Evolutionary conservation across 495 filamentous ascomycete species (phyloP), one percentile per base, ranked within the genome.

Genomic region (Hyaloscypha hepaticicola): DNA sequence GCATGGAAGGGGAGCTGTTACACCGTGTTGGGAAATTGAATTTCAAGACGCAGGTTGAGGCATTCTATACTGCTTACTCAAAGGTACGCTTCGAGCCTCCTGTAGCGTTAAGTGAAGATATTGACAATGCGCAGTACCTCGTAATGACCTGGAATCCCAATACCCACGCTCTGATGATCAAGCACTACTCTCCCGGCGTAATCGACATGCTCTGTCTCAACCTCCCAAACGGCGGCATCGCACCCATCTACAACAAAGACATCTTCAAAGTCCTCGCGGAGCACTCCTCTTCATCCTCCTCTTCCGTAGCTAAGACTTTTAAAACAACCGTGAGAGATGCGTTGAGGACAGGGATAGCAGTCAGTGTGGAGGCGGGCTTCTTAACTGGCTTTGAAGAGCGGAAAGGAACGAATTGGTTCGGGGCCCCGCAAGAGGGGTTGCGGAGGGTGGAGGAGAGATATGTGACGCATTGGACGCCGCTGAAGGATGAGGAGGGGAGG

Each of bases 381-480:
- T 64, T 62, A 51, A 66, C 69, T 5, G 59, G 59, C 0, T 57
- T 67, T 41, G 59, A 60, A 69, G 34, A 62, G 68, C 61, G 55
- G 52, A 66, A 61, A 51, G 56, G 65, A 1, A 57, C 27, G 1
- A 33, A 31, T 24, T 60, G 60, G 60, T 68, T 59, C 45, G 60
- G 53, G 1, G 27, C 11, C 0, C 53, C 68, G 69, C 29, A 74
- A 69, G 38, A 72, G 73, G 58, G 59, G 28, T 41, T 66, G 28
- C 66, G n/a, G 63, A 66, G 63, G 48, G 29, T 68, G 64, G 28
- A 75, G 72, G 78, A 78, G 64, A 75, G 71, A 70, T 72, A 83
- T 55, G 75, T 80, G n/a, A 78, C 74, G 26, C 79, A 82, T 67
- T 85, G 83, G 83, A 80, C 81, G 60, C 82, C 83, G 25, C 64